phyloP scores from a whole-genome alignment of 1,284 basidiomycete species.

The Ceratorhiza oryzae-sativae region DNA sequence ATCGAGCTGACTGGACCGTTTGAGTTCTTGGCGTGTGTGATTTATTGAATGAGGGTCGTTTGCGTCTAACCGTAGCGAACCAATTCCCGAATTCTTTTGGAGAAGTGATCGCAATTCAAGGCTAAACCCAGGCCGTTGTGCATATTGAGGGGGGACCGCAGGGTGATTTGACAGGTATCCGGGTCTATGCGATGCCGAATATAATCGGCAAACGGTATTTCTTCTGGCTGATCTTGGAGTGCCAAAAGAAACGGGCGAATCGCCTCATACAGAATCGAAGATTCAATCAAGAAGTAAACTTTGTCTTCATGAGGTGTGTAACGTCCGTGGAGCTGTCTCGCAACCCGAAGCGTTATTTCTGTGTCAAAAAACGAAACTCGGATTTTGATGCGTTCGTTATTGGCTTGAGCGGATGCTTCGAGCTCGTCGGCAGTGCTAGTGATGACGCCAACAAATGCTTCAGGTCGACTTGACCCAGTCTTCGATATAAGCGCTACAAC shows the following conservation, averaged over 20 bases:
- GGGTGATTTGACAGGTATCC: slow-evolving; percentile 47
- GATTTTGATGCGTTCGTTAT: slow-evolving; percentile 51
- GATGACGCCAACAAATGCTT: slow-evolving; percentile 61
- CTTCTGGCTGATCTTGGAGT: slow-evolving; percentile 58
- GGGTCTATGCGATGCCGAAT: slow-evolving; percentile 54
- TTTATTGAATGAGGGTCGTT: slow-evolving; percentile 53
- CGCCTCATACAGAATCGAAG: slow-evolving; percentile 65
- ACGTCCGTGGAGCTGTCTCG: slow-evolving; percentile 51
- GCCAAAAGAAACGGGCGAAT: slow-evolving; percentile 68
- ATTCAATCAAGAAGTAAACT: slow-evolving; percentile 58
- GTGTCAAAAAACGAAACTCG: slow-evolving; percentile 63
- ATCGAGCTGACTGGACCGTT: slow-evolving; percentile 60
- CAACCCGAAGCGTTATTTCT: slow-evolving; percentile 55
- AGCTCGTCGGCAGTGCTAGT: slow-evolving; percentile 55
- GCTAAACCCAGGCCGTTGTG: slow-evolving; percentile 57
- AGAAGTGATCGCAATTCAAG: slow-evolving; percentile 61
- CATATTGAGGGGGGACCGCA: slow-evolving; percentile 60
- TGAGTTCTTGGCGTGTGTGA: slow-evolving; percentile 55
- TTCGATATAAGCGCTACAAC: slow-evolving; percentile 62
- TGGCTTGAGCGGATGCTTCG: slow-evolving; percentile 51
- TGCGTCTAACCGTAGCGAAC: slow-evolving; percentile 50
- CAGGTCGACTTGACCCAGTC: slow-evolving; percentile 8
- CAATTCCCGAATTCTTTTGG: slow-evolving; percentile 35
- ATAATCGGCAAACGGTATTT: slow-evolving; percentile 62
- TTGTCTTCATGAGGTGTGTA: slow-evolving; percentile 21